Percentiles rank a stretch among this genome's conserved stretches.
phyloP scores from a whole-genome alignment of 2,329 filamentous ascomycete species.

The Chalaropsis ovoidea region DNA sequence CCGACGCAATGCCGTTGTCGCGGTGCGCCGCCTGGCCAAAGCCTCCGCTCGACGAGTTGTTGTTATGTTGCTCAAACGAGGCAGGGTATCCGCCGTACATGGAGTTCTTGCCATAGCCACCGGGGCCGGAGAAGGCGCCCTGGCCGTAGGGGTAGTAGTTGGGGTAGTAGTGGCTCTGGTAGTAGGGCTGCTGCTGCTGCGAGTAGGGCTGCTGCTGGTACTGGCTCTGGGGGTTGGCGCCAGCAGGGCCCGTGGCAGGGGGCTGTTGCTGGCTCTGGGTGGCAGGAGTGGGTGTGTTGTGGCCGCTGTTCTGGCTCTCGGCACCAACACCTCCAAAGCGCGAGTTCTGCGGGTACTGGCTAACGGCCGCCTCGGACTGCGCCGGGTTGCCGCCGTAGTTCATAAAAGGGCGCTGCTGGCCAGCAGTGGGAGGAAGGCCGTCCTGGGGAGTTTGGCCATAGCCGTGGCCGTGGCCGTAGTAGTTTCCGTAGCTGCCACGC shows the following conservation, averaged over 20 bases:
- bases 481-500: constrained; percentile 62
- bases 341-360: constrained; percentile 62
- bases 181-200: constrained; percentile 47
- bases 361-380: constrained; percentile 50
- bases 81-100: constrained; percentile 50
- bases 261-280: constrained; percentile 41
- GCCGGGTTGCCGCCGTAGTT: constrained; percentile 56
- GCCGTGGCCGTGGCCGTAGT: constrained; percentile 47
- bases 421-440: constrained; percentile 39
- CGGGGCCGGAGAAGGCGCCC: constrained; percentile 38
- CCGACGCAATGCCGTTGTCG: constrained; percentile 41
- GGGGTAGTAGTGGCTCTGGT: constrained; percentile 52
- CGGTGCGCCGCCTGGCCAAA: constrained; percentile 47
- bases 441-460: constrained; percentile 62
- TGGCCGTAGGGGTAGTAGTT: constrained; percentile 49
- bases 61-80: constrained; percentile 42
- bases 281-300: constrained; percentile 80
- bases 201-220: constrained; percentile 40
- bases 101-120: constrained; percentile 43
- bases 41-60: constrained; percentile 42
- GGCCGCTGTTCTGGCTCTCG: constrained; percentile 75
- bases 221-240: constrained; percentile 40
- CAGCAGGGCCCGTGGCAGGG: constrained; percentile 32
- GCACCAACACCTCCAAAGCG: constrained; percentile 49
- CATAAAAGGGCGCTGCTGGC: constrained; percentile 52